Percentiles rank a stretch among this genome's conserved stretches.
Evolutionary conservation across 2,329 filamentous ascomycete genomes (phyloP).

Genomic region (Ascosphaera aggregata): DNA sequence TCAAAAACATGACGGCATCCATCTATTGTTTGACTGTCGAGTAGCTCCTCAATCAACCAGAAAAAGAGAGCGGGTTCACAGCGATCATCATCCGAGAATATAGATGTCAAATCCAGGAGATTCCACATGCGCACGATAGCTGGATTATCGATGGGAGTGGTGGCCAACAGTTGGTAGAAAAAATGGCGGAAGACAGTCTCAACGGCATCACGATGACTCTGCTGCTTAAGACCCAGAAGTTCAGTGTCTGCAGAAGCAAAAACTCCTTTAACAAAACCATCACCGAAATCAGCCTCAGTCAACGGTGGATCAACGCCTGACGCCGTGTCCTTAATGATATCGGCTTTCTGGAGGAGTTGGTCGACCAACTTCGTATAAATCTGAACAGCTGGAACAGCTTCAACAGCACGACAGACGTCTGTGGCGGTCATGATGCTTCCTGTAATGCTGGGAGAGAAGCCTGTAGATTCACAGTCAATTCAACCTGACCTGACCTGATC

Average conservation of each 20-base stretch:
- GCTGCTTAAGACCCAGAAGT: constrained; percentile 23
- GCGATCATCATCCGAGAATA: no score
- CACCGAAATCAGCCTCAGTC: constrained; percentile 36
- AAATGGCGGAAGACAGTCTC: constrained; percentile 65
- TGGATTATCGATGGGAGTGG: constrained; percentile 11
- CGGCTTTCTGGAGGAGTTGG: constrained; percentile 35
- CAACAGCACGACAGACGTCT: constrained; percentile 10
- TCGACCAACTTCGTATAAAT: constrained; percentile 31
- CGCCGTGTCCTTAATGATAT: constrained; percentile 31
- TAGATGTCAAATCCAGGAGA: not conserved
- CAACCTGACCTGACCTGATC: no score
- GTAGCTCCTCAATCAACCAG: constrained; percentile 78
- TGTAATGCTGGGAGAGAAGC: no score
- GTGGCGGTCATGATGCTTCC: not conserved
- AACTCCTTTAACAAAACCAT: constrained; percentile 24
- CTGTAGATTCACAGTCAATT: no score
- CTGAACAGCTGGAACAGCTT: constrained; percentile 13
- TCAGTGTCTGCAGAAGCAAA: constrained; percentile 7
- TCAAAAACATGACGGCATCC: constrained; percentile 84
- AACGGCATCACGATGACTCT: constrained; percentile 39
- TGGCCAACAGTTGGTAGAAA: constrained; percentile 58
- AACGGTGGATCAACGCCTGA: constrained; percentile 48
- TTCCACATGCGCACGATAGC: no score
- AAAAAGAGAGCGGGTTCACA: constrained; percentile 64
- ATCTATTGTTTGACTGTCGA: constrained; percentile 87